These are phyloP conservation scores for Aspergillus conjunctus DNA, from an alignment of 495 filamentous ascomycete species.

Conservation along the genomic window DNA sequence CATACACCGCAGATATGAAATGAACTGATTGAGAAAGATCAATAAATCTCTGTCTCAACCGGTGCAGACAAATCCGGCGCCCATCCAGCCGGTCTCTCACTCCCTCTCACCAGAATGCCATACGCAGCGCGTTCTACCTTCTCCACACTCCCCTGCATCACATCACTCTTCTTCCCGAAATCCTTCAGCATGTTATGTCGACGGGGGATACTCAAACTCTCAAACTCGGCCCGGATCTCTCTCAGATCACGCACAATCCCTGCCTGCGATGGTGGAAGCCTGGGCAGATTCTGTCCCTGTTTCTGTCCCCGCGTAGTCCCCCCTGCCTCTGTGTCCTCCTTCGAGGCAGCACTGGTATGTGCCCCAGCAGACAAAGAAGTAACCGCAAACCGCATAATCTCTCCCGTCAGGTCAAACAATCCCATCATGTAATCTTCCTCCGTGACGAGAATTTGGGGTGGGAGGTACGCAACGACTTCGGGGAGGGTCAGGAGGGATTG, in stretches of 20 bases:
- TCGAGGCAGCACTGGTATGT: conserved; percentile 2
- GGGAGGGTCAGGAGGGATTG: conserved; percentile 71
- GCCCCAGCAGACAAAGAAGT: conserved; percentile 53
- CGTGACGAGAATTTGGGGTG: conserved; percentile 61
- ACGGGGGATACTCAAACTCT: conserved; percentile 63
- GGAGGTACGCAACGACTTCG: conserved; percentile 55
- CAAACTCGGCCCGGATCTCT: conserved; percentile 66
- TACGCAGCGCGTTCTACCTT: conserved; percentile 94
- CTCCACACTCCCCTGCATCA: conserved; percentile 84
- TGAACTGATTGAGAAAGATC: not conserved
- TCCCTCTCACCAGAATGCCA: conserved; percentile 80
- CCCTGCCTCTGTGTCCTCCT: not conserved
- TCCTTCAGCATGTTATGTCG: conserved; percentile 57
- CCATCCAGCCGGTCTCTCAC: conserved; percentile 90
- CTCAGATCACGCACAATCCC: conserved; percentile 74
- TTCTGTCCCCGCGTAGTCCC: not conserved
- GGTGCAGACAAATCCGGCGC: conserved; percentile 71
- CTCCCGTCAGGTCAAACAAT: conserved; percentile 88
- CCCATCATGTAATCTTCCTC: conserved; percentile 88
- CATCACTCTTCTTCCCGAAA: conserved; percentile 76
- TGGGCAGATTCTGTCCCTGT: conserved; percentile 2
- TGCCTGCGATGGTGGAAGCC: conserved; percentile 24
- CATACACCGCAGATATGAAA: too few species aligned
- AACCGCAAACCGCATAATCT: conserved; percentile 95
- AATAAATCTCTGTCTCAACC: conserved; percentile 49